Percentiles rank a stretch among this genome's conserved stretches.
These are phyloP conservation scores for Fonsecaea nubica DNA, from an alignment of 2,329 filamentous ascomycete species.

Conservation along the genomic window DNA sequence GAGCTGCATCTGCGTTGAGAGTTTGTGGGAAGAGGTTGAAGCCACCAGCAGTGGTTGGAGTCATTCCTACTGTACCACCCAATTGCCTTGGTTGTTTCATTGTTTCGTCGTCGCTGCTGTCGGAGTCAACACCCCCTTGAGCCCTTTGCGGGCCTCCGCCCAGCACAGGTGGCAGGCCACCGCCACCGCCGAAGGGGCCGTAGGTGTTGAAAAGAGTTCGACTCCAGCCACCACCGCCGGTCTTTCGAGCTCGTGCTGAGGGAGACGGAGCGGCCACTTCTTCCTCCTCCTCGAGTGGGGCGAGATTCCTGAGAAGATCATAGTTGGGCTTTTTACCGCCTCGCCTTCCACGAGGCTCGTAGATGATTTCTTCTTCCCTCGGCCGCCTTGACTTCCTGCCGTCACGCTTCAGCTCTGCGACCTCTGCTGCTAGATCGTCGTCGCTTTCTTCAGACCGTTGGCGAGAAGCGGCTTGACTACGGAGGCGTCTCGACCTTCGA, in stretches of 20 bases:
- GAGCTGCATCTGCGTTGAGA: constrained; percentile 63
- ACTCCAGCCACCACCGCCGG: constrained; percentile 68
- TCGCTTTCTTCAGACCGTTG: constrained; percentile 56
- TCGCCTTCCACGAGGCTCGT: constrained; percentile 41
- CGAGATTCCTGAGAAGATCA: constrained; percentile 37
- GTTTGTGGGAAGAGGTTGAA: constrained; percentile 63
- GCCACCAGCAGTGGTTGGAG: constrained; percentile 61
- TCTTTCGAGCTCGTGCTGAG: constrained; percentile 67
- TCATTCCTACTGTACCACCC: constrained; percentile 70
- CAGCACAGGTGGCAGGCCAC: constrained; percentile 73
- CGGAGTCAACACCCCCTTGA: constrained; percentile 82
- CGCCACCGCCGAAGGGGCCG: constrained; percentile 89
- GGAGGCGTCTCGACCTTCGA: constrained; percentile 60
- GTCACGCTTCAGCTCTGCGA: constrained; percentile 55
- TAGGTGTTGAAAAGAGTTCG: constrained; percentile 86
- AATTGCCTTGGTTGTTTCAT: constrained; percentile 63
- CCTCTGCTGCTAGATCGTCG: constrained; percentile 43
- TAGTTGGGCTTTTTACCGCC: constrained; percentile 39
- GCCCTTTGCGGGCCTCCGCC: constrained; percentile 71
- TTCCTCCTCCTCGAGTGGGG: constrained; percentile 76
- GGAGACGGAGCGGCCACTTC: constrained; percentile 73
- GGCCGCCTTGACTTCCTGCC: constrained; percentile 48
- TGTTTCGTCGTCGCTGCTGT: constrained; percentile 95
- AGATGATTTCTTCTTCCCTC: constrained; percentile 42
- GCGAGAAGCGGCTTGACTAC: constrained; percentile 55